Percentiles rank a stretch among this genome's conserved stretches.
Conservation (phyloP, 441 rosid species). For the Melianthus villosus region DNA sequence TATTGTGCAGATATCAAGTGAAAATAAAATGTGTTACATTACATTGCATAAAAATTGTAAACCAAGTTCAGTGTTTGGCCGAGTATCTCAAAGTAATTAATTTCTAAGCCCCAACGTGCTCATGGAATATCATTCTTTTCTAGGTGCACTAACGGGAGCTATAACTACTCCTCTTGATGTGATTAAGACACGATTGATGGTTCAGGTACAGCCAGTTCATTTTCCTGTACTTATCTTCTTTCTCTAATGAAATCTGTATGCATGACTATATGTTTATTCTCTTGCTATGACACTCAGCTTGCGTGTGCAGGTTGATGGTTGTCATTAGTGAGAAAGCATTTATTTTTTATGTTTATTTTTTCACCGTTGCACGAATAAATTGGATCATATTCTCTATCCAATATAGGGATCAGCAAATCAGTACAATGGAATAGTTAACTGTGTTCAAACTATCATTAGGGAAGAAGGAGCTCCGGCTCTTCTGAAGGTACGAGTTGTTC, state of each 20-base stretch:
- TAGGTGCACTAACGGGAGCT: slow-evolving; percentile 91
- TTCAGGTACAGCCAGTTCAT: slow-evolving; percentile 39
- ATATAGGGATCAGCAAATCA: slow-evolving; percentile 20
- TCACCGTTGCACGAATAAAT: not conserved
- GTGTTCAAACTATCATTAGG: slow-evolving; percentile 12
- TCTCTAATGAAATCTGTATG: not conserved
- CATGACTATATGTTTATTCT: not conserved
- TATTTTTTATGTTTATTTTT: not conserved
- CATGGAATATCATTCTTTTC: not conserved
- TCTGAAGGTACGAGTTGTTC: slow-evolving; percentile 13
- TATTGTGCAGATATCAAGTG: too few species aligned
- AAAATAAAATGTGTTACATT: too few species aligned
- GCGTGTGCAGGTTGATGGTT: too few species aligned
- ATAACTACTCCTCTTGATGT: slow-evolving; percentile 95
- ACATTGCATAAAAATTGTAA: too few species aligned
- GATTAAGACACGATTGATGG: slow-evolving; percentile 85
- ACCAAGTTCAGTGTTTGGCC: too few species aligned
- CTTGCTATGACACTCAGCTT: not conserved
- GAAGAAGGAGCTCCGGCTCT: slow-evolving; percentile 24
- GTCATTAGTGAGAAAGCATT: too few species aligned
- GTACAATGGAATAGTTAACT: slow-evolving; percentile 14
- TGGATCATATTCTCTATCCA: not conserved
- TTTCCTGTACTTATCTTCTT: slow-evolving; percentile 2
- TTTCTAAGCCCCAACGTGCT: not conserved
- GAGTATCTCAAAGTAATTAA: too few species aligned